These are phyloP conservation scores for Discostella stelligeroides DNA, from an alignment of 108 stramenopile genomes.

Conservation along the genomic window DNA sequence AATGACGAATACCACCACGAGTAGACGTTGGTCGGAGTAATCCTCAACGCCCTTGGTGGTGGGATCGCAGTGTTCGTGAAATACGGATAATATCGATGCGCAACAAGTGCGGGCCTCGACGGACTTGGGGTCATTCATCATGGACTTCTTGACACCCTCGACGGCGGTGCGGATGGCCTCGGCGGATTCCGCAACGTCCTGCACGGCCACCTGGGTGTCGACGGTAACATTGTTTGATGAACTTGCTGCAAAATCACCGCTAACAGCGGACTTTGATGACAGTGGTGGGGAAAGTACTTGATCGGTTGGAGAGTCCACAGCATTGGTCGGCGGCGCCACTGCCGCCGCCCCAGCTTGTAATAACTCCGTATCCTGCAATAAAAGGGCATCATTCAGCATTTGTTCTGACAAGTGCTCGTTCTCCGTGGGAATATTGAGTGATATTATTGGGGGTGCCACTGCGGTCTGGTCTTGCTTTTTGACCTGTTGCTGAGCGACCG, in stretches of 20 bases:
- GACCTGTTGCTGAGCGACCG: slow-evolving; percentile 4
- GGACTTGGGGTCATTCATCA: slow-evolving; percentile 74
- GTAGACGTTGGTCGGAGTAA: slow-evolving; percentile 71
- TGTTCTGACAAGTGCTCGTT: slow-evolving; percentile 64
- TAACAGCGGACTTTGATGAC: too few species aligned
- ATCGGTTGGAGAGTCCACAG: background rate
- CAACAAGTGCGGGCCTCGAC: slow-evolving; percentile 85
- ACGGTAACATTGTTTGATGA: slow-evolving; percentile 17
- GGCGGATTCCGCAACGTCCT: slow-evolving; percentile 54
- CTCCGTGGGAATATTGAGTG: slow-evolving; percentile 62
- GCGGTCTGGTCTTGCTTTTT: slow-evolving; percentile 20
- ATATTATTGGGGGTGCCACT: slow-evolving; percentile 39
- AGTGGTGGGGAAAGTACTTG: too few species aligned
- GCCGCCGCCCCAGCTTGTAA: background rate
- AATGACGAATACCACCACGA: slow-evolving; percentile 83
- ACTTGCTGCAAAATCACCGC: background rate
- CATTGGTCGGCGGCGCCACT: background rate
- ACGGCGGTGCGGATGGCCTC: slow-evolving; percentile 64
- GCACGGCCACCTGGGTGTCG: slow-evolving; percentile 45
- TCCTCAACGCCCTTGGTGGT: slow-evolving; percentile 70
- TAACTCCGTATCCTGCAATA: slow-evolving; percentile 55
- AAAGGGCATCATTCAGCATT: slow-evolving; percentile 60
- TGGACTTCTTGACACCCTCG: slow-evolving; percentile 56
- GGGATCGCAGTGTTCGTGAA: slow-evolving; percentile 85
- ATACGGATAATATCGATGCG: slow-evolving; percentile 83